Evolutionary conservation across 352 stramenopile genomes (phyloP).

Genomic region (Globisporangium rhizosaccharum): DNA sequence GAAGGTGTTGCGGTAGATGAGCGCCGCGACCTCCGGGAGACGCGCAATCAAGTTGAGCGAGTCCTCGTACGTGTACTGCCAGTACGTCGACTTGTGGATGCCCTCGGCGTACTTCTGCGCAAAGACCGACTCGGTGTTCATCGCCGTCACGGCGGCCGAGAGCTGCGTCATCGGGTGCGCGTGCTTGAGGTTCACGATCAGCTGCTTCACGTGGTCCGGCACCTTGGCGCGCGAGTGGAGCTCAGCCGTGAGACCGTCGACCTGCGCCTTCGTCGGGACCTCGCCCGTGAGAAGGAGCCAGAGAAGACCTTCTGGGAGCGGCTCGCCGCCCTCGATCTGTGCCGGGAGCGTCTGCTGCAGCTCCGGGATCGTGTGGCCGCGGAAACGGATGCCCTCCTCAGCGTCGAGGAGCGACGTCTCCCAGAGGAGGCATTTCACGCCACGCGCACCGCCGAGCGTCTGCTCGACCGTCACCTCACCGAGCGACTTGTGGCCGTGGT

Average conservation of each 20-base stretch:
- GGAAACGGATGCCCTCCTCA: slow-evolving; percentile 98
- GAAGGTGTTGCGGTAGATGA: slow-evolving; percentile 99
- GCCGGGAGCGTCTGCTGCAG: slow-evolving; percentile 94
- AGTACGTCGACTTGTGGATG: slow-evolving; percentile 98
- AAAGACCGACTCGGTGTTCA: slow-evolving; percentile 96
- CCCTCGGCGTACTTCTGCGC: slow-evolving; percentile 95
- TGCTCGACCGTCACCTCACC: slow-evolving; percentile 95
- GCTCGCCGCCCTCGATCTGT: slow-evolving; percentile 91
- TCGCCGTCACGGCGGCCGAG: slow-evolving; percentile 89
- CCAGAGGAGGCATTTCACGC: slow-evolving; percentile 99
- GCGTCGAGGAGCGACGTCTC: slow-evolving; percentile 95
- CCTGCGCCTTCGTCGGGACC: slow-evolving; percentile 96
- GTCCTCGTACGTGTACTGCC: slow-evolving; percentile 97
- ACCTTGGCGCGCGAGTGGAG: slow-evolving; percentile 94
- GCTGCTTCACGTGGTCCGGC: slow-evolving; percentile 92
- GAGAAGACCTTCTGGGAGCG: slow-evolving; percentile 94
- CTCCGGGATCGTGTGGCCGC: slow-evolving; percentile 98
- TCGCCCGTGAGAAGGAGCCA: slow-evolving; percentile 98
- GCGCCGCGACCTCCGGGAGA: slow-evolving; percentile 95
- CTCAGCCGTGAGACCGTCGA: slow-evolving; percentile 93
- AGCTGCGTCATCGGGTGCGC: slow-evolving; percentile 99
- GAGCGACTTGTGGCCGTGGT: slow-evolving; percentile 90
- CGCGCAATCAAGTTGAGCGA: slow-evolving; percentile 97
- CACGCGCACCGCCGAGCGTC: slow-evolving; percentile 94
- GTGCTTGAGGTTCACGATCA: slow-evolving; percentile 95